Conservation (phyloP, 768 basidiomycete genomes). For the Serendipita vermifera region DNA sequence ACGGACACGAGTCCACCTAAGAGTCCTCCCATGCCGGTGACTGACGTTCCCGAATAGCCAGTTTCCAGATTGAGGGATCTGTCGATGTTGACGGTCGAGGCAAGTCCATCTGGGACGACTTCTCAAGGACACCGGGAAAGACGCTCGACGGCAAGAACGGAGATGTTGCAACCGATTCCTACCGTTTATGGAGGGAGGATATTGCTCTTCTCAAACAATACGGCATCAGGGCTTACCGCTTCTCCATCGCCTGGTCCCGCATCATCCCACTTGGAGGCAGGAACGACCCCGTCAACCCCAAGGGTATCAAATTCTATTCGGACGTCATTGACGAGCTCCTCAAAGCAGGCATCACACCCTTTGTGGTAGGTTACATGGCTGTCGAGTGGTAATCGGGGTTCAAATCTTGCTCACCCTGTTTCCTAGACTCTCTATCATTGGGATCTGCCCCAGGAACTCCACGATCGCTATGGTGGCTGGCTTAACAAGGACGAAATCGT, state of each 20-base stretch:
- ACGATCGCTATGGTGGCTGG: constrained; percentile 67
- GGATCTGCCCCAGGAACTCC: constrained; percentile 65
- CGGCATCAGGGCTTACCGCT: constrained; percentile 60
- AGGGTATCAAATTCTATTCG: constrained; percentile 58
- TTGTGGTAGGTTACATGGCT: constrained; percentile 37
- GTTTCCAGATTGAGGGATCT: constrained; percentile 67
- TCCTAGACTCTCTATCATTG: constrained; percentile 58
- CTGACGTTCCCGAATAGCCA: constrained; percentile 29
- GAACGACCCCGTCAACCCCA: constrained; percentile 56
- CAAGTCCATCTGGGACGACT: constrained; percentile 65
- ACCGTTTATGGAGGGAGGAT: constrained; percentile 55
- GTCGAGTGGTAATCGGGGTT: constrained; percentile 11
- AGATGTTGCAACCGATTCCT: constrained; percentile 60
- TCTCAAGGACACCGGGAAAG: constrained; percentile 50
- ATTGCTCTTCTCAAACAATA: constrained; percentile 46
- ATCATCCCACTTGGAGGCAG: constrained; percentile 63
- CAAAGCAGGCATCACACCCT: constrained; percentile 49
- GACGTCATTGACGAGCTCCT: constrained; percentile 56
- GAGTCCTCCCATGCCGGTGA: constrained; percentile 10
- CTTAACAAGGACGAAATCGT: constrained; percentile 56
- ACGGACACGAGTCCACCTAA: not conserved
- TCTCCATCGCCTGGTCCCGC: constrained; percentile 64
- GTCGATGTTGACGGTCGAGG: constrained; percentile 46
- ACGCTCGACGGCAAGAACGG: constrained; percentile 54
- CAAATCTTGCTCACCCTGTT: not conserved